A percentile compares a stretch with the other conserved stretches of the same genome.
phyloP scores from a whole-genome alignment of 2,329 filamentous ascomycete species.

The Fusarium sp. region DNA sequence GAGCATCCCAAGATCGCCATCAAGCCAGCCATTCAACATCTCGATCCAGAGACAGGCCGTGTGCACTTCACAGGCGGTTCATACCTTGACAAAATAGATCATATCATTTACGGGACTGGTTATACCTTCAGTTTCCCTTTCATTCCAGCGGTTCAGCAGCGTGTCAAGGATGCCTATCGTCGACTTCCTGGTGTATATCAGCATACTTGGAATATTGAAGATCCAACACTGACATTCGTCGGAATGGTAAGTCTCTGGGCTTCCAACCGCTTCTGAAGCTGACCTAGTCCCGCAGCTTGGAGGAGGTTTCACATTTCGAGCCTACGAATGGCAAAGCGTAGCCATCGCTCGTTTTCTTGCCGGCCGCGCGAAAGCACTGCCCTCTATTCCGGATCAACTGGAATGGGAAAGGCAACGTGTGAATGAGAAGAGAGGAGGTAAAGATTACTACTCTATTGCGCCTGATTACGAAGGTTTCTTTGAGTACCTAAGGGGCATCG shows the following conservation, averaged over 20 bases:
- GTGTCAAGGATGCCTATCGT: conserved; percentile 10
- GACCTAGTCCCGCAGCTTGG: not conserved
- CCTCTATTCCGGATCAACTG: conserved; percentile 9
- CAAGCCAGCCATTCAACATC: conserved; percentile 14
- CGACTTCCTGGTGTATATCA: conserved; percentile 24
- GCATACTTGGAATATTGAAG: conserved; percentile 31
- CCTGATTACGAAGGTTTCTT: conserved; percentile 28
- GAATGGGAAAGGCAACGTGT: conserved; percentile 31
- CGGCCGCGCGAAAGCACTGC: conserved; percentile 10
- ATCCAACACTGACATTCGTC: conserved; percentile 22
- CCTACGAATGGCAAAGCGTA: conserved; percentile 36
- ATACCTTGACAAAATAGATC: conserved; percentile 9
- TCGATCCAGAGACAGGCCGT: not conserved
- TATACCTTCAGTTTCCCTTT: conserved; percentile 26
- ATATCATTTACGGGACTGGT: conserved; percentile 26
- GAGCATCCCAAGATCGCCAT: conserved; percentile 21
- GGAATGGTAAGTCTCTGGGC: conserved; percentile 2
- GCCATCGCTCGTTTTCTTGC: conserved; percentile 25
- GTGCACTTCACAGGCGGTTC: conserved; percentile 19
- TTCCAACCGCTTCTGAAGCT: fast-evolving
- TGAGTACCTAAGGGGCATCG: conserved; percentile 20
- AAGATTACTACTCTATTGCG: conserved; percentile 34
- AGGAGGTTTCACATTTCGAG: conserved; percentile 36
- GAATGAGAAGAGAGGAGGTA: conserved; percentile 31
- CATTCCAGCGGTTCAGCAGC: not conserved